A percentile compares a stretch with the other conserved stretches of the same genome.
Evolutionary conservation across 768 basidiomycete genomes (phyloP).

Genomic region (Collybia sordida): DNA sequence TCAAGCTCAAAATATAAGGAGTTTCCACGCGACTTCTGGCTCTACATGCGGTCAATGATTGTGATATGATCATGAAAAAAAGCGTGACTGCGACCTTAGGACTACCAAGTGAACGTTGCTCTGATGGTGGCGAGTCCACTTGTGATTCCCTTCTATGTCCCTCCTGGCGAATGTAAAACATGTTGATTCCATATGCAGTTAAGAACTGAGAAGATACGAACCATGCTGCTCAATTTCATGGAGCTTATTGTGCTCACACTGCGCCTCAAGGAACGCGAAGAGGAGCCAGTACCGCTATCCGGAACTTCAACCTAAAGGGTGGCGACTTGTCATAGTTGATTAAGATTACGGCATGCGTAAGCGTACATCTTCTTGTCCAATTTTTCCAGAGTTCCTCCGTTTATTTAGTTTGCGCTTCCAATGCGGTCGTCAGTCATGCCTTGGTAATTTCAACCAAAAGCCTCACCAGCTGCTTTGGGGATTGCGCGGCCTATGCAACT

Average conservation of each 20-base stretch:
- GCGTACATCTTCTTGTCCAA: neutral
- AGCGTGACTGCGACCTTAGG: neutral
- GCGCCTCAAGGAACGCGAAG: conserved; percentile 3
- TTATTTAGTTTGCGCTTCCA: neutral
- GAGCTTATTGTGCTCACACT: neutral
- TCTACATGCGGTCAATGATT: neutral
- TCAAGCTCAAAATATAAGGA: conserved; percentile 24
- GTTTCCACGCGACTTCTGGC: conserved; percentile 4
- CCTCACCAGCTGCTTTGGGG: too few species aligned
- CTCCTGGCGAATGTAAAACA: neutral
- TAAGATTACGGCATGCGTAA: neutral
- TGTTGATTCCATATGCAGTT: neutral
- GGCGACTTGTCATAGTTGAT: neutral
- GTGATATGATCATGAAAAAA: neutral
- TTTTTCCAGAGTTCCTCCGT: neutral
- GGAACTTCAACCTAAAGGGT: neutral
- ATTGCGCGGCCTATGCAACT: too few species aligned
- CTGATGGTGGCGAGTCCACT: neutral
- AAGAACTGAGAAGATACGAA: neutral
- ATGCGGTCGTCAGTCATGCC: neutral
- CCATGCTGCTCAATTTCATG: neutral
- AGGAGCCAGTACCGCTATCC: neutral
- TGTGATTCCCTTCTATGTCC: neutral
- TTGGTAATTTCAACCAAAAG: neutral
- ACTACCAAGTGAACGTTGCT: neutral